Evolutionary conservation across 495 filamentous ascomycete species (phyloP).

Genomic region (Neurospora tetrasperma): DNA sequence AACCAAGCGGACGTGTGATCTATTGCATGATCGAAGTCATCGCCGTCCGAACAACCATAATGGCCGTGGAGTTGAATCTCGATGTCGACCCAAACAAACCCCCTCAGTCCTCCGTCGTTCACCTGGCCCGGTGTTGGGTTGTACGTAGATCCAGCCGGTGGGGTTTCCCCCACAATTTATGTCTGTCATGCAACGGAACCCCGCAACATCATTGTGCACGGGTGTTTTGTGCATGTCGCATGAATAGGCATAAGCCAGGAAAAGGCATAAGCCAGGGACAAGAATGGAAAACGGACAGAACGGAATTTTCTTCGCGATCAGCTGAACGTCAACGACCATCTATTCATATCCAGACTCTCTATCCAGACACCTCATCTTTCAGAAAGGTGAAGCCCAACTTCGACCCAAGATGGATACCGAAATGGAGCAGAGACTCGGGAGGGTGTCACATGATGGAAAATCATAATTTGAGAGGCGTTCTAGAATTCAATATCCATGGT

Average conservation of each 20-base stretch:
- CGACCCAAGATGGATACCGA: neutral
- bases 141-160: neutral
- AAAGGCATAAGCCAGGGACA: neutral
- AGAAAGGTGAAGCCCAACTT: neutral
- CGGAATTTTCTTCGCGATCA: neutral
- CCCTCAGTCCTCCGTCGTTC: neutral
- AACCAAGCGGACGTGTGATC: neutral
- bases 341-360: neutral
- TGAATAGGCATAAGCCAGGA: neutral
- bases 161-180: neutral
- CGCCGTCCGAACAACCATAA: neutral
- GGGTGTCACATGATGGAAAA: neutral
- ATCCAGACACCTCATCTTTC: too few species aligned
- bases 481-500: neutral
- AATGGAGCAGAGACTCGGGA: neutral
- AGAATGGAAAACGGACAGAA: neutral
- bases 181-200: neutral
- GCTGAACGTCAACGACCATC: neutral
- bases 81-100: neutral
- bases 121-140: neutral
- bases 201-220: neutral
- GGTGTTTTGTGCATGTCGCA: neutral
- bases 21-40: neutral
- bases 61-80: neutral
- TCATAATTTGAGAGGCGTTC: neutral